Conservation (phyloP, 768 basidiomycete species). For the Hygrocybe punicea region DNA sequence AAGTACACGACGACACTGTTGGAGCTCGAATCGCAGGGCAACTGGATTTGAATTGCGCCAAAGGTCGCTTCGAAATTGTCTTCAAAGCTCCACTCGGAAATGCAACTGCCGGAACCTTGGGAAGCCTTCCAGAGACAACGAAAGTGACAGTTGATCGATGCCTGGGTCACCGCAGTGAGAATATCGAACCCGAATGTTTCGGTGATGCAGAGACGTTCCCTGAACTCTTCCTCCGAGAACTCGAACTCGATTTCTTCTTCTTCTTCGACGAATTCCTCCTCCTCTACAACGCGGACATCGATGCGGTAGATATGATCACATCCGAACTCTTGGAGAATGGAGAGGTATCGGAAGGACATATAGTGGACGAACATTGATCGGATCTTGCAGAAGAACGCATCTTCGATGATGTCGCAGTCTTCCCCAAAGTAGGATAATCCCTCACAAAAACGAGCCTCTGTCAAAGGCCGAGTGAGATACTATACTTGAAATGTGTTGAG, state of each 20-base stretch:
- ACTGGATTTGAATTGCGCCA: slow-evolving; percentile 9
- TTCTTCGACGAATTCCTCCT: slow-evolving; percentile 1
- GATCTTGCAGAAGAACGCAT: neutral
- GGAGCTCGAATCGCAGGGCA: slow-evolving; percentile 6
- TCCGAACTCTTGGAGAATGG: slow-evolving; percentile 1
- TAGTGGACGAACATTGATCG: slow-evolving; percentile 1
- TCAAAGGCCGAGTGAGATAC: neutral
- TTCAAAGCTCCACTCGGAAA: slow-evolving; percentile 9
- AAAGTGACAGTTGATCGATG: slow-evolving; percentile 5
- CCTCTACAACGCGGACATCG: slow-evolving; percentile 1
- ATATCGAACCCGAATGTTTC: slow-evolving; percentile 7
- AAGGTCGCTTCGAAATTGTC: slow-evolving; percentile 15
- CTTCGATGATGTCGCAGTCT: neutral
- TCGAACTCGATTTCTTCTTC: neutral
- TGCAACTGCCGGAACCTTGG: neutral
- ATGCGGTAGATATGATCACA: slow-evolving; percentile 1
- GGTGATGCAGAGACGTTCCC: slow-evolving; percentile 7
- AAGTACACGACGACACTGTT: slow-evolving; percentile 12
- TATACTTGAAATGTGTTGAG: neutral
- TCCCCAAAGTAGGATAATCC: neutral
- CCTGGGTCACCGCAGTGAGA: slow-evolving; percentile 6
- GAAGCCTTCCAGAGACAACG: slow-evolving; percentile 7
- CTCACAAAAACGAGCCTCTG: slow-evolving; percentile 5
- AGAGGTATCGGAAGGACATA: slow-evolving; percentile 5
- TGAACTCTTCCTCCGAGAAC: slow-evolving; percentile 4